Conservation (phyloP, 2,329 filamentous ascomycete species). For the Paracamarosporium sp. region DNA sequence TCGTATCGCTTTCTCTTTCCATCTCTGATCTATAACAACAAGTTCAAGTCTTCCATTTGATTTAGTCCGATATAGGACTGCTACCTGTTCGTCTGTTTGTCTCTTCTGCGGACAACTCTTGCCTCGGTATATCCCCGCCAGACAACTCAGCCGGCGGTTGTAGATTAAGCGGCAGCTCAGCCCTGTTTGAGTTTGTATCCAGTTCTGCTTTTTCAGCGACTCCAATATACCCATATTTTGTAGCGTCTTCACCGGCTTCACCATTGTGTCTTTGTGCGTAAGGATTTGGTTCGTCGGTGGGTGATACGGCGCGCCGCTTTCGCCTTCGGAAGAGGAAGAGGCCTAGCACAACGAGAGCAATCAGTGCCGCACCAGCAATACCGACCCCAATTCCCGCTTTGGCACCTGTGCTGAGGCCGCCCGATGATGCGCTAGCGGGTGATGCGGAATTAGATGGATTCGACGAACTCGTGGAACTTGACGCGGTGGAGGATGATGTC, state of each 20-base stretch:
- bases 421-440: conserved; percentile 6
- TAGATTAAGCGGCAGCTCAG: conserved; percentile 19
- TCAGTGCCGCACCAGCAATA: conserved; percentile 21
- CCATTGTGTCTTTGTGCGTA: not conserved
- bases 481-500: not conserved
- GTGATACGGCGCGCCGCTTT: conserved; percentile 12
- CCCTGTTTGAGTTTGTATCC: not conserved
- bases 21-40: not conserved
- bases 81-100: too few species aligned
- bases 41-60: not conserved
- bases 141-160: not conserved
- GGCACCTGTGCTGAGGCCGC: conserved; percentile 25
- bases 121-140: conserved; percentile 4
- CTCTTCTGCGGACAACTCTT: not conserved
- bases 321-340: conserved; percentile 26
- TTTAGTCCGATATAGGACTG: too few species aligned
- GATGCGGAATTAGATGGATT: not conserved
- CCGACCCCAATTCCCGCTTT: conserved; percentile 29
- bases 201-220: not conserved
- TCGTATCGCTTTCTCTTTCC: not conserved
- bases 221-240: not conserved
- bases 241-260: not conserved
- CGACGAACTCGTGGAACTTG: not conserved
- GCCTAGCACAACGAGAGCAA: conserved; percentile 73
- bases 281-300: not conserved